These are phyloP conservation scores for Soucietia sequanensis DNA, from an alignment of 805 yeast species.

Conservation along the genomic window DNA sequence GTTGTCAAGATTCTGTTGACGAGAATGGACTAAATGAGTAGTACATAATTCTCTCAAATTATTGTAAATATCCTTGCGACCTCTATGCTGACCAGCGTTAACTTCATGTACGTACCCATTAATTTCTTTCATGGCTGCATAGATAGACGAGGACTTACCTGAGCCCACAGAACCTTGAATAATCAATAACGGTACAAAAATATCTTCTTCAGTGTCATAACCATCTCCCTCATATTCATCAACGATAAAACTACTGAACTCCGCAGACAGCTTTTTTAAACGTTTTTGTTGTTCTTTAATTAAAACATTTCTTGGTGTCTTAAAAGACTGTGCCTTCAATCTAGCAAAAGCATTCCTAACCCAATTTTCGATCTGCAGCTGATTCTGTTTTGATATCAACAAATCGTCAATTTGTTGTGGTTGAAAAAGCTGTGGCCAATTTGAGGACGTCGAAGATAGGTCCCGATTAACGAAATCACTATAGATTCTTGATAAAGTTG, in stretches of 20 bases:
- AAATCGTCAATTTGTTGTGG: constrained; percentile 36
- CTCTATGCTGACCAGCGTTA: constrained; percentile 70
- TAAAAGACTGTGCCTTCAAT: constrained; percentile 27
- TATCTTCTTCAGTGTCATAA: constrained; percentile 31
- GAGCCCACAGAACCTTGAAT: constrained; percentile 69
- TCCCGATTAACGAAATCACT: constrained; percentile 5
- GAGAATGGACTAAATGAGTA: constrained; percentile 68
- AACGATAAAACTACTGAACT: constrained; percentile 39
- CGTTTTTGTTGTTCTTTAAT: constrained; percentile 22
- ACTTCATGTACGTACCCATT: constrained; percentile 79
- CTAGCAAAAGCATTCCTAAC: constrained; percentile 36
- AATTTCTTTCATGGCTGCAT: constrained; percentile 59
- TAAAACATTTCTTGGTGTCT: constrained; percentile 30
- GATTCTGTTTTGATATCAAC: constrained; percentile 25
- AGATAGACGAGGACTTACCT: constrained; percentile 76
- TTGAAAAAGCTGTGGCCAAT: constrained; percentile 20
- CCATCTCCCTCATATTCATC: constrained; percentile 26
- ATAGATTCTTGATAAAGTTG: constrained; percentile 9
- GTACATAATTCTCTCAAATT: constrained; percentile 78
- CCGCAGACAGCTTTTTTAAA: constrained; percentile 13
- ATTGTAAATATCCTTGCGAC: constrained; percentile 65
- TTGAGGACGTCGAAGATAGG: too few species aligned
- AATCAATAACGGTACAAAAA: constrained; percentile 61
- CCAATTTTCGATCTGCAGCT: constrained; percentile 36
- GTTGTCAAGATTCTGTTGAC: constrained; percentile 14